These are phyloP conservation scores for Globisporangium ultimum DNA, from an alignment of 352 stramenopile species.

Conservation along the genomic window DNA sequence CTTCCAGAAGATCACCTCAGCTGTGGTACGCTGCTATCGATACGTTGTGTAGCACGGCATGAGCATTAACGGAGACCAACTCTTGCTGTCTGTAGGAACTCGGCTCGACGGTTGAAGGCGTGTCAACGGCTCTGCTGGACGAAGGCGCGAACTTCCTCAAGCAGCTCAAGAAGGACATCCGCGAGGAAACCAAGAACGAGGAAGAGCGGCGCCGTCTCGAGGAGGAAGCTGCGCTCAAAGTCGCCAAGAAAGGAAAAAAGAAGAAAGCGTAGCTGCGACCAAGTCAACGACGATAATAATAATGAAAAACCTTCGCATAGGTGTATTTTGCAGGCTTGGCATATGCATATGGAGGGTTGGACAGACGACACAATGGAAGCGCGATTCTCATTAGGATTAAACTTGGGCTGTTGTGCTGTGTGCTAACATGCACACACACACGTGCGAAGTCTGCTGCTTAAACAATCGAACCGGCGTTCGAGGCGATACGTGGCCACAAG, in stretches of 20 bases:
- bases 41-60: not conserved
- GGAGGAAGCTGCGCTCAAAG: slow-evolving; percentile 70
- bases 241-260: slow-evolving; percentile 79
- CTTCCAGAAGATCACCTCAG: slow-evolving; percentile 45
- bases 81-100: slow-evolving; percentile 26
- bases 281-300: slow-evolving; percentile 5
- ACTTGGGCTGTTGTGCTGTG: not conserved
- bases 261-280: slow-evolving; percentile 45
- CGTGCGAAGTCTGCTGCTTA: slow-evolving; percentile 66
- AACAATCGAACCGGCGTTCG: slow-evolving; percentile 99
- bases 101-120: slow-evolving; percentile 36
- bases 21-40: slow-evolving; percentile 29
- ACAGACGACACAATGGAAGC: slow-evolving; percentile 20
- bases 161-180: slow-evolving; percentile 81
- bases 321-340: not conserved
- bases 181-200: slow-evolving; percentile 71
- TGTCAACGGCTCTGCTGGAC: slow-evolving; percentile 56
- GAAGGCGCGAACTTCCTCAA: slow-evolving; percentile 55
- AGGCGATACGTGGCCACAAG: slow-evolving; percentile 99
- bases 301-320: not conserved
- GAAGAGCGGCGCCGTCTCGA: slow-evolving; percentile 69
- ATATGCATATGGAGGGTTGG: not conserved
- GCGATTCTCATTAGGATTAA: slow-evolving; percentile 24
- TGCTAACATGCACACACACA: not conserved
- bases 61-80: not conserved